A percentile compares a stretch with the other conserved stretches of the same genome.
Conservation (phyloP, 2,329 filamentous ascomycete genomes). For the Xylaria sp. region DNA sequence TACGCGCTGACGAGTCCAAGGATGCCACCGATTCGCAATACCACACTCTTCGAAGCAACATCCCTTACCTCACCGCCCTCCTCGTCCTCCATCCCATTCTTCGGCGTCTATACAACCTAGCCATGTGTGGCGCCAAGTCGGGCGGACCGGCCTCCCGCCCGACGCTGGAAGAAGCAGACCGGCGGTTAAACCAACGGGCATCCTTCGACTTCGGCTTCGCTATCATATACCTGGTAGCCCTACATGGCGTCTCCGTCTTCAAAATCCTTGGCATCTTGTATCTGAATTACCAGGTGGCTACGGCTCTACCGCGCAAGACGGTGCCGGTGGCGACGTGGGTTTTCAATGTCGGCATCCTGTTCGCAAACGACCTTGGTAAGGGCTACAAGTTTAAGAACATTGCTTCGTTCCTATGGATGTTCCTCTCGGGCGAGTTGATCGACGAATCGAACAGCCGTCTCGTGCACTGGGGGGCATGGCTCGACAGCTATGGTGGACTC, state of each 20-base stretch:
- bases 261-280: conserved; percentile 84
- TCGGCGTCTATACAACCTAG: conserved; percentile 71
- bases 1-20: conserved; percentile 47
- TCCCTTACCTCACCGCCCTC: conserved; percentile 78
- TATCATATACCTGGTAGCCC: conserved; percentile 73
- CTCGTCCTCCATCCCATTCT: conserved; percentile 80
- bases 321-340: conserved; percentile 82
- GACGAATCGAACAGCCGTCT: conserved; percentile 51
- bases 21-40: conserved; percentile 94
- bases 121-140: conserved; percentile 49
- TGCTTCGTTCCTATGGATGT: conserved; percentile 54
- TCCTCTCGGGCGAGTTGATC: conserved; percentile 42
- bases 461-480: conserved; percentile 68
- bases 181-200: conserved; percentile 70
- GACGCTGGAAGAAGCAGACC: conserved; percentile 54
- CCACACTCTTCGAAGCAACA: conserved; percentile 79
- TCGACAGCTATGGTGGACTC: conserved; percentile 84
- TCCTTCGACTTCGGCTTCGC: conserved; percentile 86
- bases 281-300: conserved; percentile 82
- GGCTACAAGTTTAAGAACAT: conserved; percentile 77
- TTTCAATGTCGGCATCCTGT: conserved; percentile 85
- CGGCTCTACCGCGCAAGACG: conserved; percentile 69
- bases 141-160: conserved; percentile 38
- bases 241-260: conserved; percentile 84
- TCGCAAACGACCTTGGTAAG: conserved; percentile 82